A percentile compares a stretch with the other conserved stretches of the same genome.
Evolutionary conservation across 2,329 filamentous ascomycete genomes (phyloP).

Genomic region (Neopestalotiopsis sp.): DNA sequence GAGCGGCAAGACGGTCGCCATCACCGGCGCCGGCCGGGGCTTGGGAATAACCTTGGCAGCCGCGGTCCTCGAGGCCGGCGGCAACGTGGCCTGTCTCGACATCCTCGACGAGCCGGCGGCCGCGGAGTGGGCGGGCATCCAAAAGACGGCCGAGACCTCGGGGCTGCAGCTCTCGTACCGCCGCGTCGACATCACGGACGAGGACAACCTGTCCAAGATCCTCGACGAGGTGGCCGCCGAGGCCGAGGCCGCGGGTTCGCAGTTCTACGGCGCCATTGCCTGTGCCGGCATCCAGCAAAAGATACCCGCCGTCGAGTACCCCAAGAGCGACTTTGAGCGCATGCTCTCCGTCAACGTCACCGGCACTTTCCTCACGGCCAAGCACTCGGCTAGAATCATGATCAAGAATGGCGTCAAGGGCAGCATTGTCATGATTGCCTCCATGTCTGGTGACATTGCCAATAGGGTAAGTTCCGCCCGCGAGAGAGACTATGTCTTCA

Average conservation of each 20-base stretch:
- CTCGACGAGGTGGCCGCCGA: conserved; percentile 43
- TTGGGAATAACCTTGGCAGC: conserved; percentile 54
- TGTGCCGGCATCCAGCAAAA: conserved; percentile 56
- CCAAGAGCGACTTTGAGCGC: conserved; percentile 65
- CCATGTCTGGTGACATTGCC: conserved; percentile 54
- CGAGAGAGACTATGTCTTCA: background rate
- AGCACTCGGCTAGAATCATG: conserved; percentile 67
- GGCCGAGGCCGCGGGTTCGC: conserved; percentile 35
- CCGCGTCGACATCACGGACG: conserved; percentile 53
- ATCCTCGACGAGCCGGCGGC: conserved; percentile 43
- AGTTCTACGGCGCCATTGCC: conserved; percentile 45
- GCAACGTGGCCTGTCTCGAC: conserved; percentile 53
- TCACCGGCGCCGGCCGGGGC: conserved; percentile 57
- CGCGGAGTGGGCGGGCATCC: conserved; percentile 46
- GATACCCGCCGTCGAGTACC: conserved; percentile 50
- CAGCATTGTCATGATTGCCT: conserved; percentile 55
- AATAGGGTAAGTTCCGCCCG: conserved; percentile 37
- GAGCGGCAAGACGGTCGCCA: conserved; percentile 46
- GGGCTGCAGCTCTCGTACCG: conserved; percentile 43
- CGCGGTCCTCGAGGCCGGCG: conserved; percentile 54
- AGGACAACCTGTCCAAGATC: conserved; percentile 39
- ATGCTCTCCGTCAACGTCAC: conserved; percentile 73
- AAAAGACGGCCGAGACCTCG: conserved; percentile 43
- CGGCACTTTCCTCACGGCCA: conserved; percentile 73
- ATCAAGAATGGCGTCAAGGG: conserved; percentile 45